Evolutionary conservation across 2,329 filamentous ascomycete species (phyloP), one percentile per base, ranked within the genome.

Genomic region (Furcasterigmium sp.): DNA sequence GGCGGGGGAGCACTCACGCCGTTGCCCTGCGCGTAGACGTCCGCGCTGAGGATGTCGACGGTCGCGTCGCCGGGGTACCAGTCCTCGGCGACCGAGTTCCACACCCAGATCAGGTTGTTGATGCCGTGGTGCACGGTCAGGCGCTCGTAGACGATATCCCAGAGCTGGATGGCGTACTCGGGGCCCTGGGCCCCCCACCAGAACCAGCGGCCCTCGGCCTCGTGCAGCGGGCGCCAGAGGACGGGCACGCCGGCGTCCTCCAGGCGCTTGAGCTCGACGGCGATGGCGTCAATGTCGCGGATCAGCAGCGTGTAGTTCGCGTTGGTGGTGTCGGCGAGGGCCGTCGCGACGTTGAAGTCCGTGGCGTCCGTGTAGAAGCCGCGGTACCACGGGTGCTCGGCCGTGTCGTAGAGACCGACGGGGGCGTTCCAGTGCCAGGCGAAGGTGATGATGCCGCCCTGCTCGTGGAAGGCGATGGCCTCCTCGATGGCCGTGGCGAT

Each of bases 171-270:
- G 47, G 56, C 60, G 5, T 68, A 57, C 51, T 66, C 70, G 3
- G 71, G 57, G 0, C 70, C 69, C 47, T 69, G 61, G 1, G 70
- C 70, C 7, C 70, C 71, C 72, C 72, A 75, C 70, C 71, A 75
- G 59, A 75, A 75, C 72, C 71, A 75, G 0, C 42, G 60, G 2
- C 70, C 70, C 46, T 75, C 71, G 8, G 71, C 72, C 52, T 75
- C 72, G 53, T 75, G 72, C 21, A 75, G 54, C 5, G 70, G 70
- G 2, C 72, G 57, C 51, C 60, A 75, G 10, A 75, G 61, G 6
- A 75, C 61, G 2, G 72, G 68, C 2, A 73, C 61, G n/a, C 61
- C 60, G 4, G 68, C 68, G 9, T 55, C 49, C 42, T 69, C 58
- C 4, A 75, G 58, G 18, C 64, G 57, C 56, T 68, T 64, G 5